Percentiles rank a stretch among this genome's conserved stretches.
phyloP scores from a whole-genome alignment of 371 early-diverging fungal genomes.

The Mortierella sp. region DNA sequence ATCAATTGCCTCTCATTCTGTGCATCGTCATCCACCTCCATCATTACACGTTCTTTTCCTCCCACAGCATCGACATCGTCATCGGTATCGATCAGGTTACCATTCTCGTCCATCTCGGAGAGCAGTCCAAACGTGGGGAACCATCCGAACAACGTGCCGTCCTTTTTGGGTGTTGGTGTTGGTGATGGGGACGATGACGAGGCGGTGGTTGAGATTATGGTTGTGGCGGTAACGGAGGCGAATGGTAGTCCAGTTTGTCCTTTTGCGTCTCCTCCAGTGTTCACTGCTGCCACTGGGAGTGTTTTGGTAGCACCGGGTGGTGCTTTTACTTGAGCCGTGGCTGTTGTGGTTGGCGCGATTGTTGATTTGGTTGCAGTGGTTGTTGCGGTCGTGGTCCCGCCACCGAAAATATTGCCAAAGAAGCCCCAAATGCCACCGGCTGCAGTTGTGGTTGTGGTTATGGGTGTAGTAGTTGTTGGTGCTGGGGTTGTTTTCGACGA shows the following conservation, averaged over 20 bases:
- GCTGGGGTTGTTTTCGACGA: background rate
- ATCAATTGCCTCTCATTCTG: background rate
- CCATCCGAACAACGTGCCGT: slow-evolving; percentile 1
- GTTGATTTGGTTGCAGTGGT: background rate
- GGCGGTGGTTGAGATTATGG: background rate
- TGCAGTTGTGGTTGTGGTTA: background rate
- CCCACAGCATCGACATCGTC: background rate
- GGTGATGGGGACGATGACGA: background rate
- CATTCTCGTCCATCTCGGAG: background rate
- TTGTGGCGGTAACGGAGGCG: background rate
- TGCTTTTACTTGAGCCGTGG: too few species aligned
- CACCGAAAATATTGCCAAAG: slow-evolving; percentile 11
- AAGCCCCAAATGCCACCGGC: background rate
- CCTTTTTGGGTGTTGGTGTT: background rate
- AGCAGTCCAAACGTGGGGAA: slow-evolving; percentile 6
- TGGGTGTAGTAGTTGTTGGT: background rate
- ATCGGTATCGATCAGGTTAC: background rate
- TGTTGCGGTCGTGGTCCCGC: background rate
- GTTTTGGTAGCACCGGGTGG: too few species aligned
- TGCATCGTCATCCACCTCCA: background rate
- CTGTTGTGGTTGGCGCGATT: background rate
- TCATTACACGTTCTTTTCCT: background rate
- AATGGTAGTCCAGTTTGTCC: background rate
- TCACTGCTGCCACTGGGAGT: too few species aligned
- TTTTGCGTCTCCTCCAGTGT: too few species aligned